Evolutionary conservation across 2,329 filamentous ascomycete species (phyloP), one percentile per base, ranked within the genome.

Genomic region (Ceratocystis ficicola): DNA sequence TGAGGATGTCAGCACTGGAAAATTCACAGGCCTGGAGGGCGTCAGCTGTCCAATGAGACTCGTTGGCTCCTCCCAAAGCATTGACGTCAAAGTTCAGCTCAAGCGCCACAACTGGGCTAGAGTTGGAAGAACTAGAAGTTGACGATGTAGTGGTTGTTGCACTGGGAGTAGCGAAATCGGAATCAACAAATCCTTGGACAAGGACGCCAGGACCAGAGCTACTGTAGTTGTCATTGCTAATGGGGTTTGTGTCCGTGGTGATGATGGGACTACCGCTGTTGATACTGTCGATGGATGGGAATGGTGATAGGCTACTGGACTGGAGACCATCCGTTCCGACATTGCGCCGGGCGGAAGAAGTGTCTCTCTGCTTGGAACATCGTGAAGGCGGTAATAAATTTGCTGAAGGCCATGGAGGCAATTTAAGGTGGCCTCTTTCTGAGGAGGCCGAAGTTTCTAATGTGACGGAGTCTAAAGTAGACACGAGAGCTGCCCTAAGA

Each of bases 391-490:
- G 28, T 25, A 32, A 20, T 55, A 20, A 28, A 17, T 44, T 25
- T 52, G 62, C 3, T 46, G 62, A 32, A 28, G 44, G 66, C 66
- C 66, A 65, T 28, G 25, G 30, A 22, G 66, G 62, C 66, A 67
- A 55, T 62, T 20, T 52, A 64, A 32, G 32, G 46, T 63, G 66
- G 66, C 66, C 66, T 67, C 66, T 59, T 15, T 48, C 44, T 48
- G 52, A 57, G 46, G 65, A 66, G 66, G 66, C 66, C 62, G 62
- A 52, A 22, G 57, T 22, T 41, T 55, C 15, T 30, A 25, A 17
- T 41, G 55, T 41, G 41, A 67, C 62, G 62, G 64, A 55, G 48
- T 65, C 62, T 62, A 67, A 65, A 32, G 66, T 67, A 52, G 64
- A 67, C 66, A 67, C 66, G 66, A 55, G 62, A 67, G 64, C 52